Evolutionary conservation across 208 protist genomes (phyloP).

Genomic region (Zelonia costaricensis): DNA sequence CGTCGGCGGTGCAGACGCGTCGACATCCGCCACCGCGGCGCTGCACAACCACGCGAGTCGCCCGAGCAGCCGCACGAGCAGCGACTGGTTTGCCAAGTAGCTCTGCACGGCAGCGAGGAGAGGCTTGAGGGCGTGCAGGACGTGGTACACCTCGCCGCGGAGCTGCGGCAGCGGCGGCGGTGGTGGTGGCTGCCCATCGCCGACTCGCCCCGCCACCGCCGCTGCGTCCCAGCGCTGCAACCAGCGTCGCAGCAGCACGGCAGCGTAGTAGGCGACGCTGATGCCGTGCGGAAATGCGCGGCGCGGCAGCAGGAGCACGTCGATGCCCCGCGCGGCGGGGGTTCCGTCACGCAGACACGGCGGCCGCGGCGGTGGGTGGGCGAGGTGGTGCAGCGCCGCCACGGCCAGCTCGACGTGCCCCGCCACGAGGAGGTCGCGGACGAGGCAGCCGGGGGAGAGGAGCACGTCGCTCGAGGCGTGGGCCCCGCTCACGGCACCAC

Average conservation of each 20-base stretch:
- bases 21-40: neutral
- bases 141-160: slow-evolving; percentile 6
- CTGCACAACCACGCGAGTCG: slow-evolving; percentile 24
- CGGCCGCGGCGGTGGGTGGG: neutral
- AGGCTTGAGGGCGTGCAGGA: slow-evolving; percentile 36
- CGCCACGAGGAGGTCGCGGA: slow-evolving; percentile 54
- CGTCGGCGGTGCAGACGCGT: neutral
- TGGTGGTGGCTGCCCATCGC: no score
- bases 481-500: no score
- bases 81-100: slow-evolving; percentile 48
- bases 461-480: neutral
- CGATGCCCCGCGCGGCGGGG: slow-evolving; percentile 18
- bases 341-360: neutral
- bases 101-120: slow-evolving; percentile 34
- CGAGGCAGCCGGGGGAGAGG: slow-evolving; percentile 52
- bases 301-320: slow-evolving; percentile 66
- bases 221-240: slow-evolving; percentile 25
- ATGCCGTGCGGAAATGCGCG: slow-evolving; percentile 36
- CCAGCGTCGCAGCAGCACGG: slow-evolving; percentile 21
- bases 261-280: slow-evolving; percentile 33
- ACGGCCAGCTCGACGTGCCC: slow-evolving; percentile 44
- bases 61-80: slow-evolving; percentile 36
- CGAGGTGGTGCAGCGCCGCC: slow-evolving; percentile 35
- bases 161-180: neutral
- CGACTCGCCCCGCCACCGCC: no score